Percentiles rank a stretch among this genome's conserved stretches.
Conservation (phyloP, 192 early-diverging fungal species). For the Coemansia sp. region DNA sequence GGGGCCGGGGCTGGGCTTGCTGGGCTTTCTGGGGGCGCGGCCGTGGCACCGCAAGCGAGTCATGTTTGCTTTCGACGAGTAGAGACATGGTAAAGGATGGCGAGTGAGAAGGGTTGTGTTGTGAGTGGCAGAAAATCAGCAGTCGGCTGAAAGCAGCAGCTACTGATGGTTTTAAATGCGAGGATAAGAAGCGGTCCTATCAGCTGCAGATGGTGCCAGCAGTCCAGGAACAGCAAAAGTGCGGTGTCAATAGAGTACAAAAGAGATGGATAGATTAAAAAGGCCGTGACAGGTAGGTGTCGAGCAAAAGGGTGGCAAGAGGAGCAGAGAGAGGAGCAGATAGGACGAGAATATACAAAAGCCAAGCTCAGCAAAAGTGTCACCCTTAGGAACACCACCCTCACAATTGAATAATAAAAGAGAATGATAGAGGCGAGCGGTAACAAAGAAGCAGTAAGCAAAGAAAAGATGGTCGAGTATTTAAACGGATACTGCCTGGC, state of each 20-base stretch:
- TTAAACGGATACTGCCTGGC: background rate
- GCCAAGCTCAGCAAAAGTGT: background rate
- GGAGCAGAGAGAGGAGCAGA: slow-evolving; percentile 4
- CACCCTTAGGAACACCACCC: slow-evolving; percentile 2
- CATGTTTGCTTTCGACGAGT: background rate
- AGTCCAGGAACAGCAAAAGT: background rate
- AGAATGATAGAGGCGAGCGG: no score
- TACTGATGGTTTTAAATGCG: slow-evolving; percentile 1
- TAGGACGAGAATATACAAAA: background rate
- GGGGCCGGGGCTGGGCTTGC: background rate
- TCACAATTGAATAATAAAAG: background rate
- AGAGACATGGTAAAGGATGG: background rate
- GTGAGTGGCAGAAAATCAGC: background rate
- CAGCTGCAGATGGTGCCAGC: slow-evolving; percentile 2
- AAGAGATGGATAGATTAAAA: background rate
- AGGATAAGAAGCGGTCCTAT: background rate
- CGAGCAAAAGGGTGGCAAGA: slow-evolving; percentile 5
- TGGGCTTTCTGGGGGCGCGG: background rate
- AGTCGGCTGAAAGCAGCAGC: background rate
- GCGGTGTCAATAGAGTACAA: slow-evolving; percentile 9
- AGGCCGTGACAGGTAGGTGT: background rate
- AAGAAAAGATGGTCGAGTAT: background rate
- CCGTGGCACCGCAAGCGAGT: background rate
- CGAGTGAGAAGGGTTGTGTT: background rate
- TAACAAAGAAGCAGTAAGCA: slow-evolving; percentile 1